Evolutionary conservation across 2,329 filamentous ascomycete species (phyloP), one percentile per base, ranked within the genome.

Genomic region (Raffaelea arxii): DNA sequence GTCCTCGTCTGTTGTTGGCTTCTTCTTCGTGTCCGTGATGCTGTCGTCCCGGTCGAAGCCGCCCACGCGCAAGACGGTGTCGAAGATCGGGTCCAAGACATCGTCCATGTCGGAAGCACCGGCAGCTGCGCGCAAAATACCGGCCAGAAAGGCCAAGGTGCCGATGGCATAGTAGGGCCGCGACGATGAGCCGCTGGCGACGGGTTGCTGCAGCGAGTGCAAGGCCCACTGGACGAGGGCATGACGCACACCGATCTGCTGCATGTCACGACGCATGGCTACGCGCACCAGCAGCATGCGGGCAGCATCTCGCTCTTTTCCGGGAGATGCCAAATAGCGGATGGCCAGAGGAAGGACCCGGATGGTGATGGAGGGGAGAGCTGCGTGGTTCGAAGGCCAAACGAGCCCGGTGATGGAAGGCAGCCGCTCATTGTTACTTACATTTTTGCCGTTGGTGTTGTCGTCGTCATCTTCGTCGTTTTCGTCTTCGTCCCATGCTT

Each of bases 281-380:
- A 96, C 71, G 40, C 89, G 78, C 18, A 94, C 86, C 7, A 98
- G 71, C 22, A 97, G 71, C 3, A 78, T 73, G 49, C 84, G 88
- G n/a, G 92, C 90, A 10, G 89, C 88, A 63, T 92, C 87, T 48
- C 86, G 79, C 59, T 96, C 91, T 56, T 94, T 96, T 0, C 90
- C 88, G 0, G 91, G 75, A 1, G 77, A 79, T 6, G 77, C 69
- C 16, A 97, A 74, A 58, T 88, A 86, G 47, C 76, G 73, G 46
- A 88, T 67, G 6, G 82, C 86, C 23, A 94, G 63, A 0, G 79
- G 77, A 5, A 95, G 68, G 10, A 92, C 70, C 14, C 87, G 76
- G 6, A 77, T 66, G 0, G 86, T 77, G 47, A 96, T 76, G 2
- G 76, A 76, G 0, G 91, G 88, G 2, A 88, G 66, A 25, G 77